A percentile compares a stretch with the other conserved stretches of the same genome.
phyloP scores from a whole-genome alignment of 139 green algal species.

The Eudorina sp. region DNA sequence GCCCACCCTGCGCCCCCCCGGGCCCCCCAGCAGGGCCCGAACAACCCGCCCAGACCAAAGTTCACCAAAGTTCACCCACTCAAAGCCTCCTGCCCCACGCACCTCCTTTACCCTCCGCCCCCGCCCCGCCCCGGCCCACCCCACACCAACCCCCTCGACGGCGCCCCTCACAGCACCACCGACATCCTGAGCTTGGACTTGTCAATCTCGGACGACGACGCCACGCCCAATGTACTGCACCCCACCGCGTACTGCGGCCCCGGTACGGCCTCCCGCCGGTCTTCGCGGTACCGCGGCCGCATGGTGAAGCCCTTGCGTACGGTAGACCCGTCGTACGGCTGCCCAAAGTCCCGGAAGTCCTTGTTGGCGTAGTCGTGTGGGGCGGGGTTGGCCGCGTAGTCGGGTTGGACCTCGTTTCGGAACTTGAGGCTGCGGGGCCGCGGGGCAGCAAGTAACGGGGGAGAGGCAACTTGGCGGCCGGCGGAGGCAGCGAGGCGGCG shows the following conservation, averaged over 20 bases:
- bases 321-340: neutral
- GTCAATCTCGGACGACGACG: neutral
- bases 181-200: slow-evolving; percentile 19
- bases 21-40: no score
- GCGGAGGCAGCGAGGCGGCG: no score
- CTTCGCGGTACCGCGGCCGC: neutral
- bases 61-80: no score
- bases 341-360: slow-evolving; percentile 30
- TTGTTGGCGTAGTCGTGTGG: slow-evolving; percentile 57
- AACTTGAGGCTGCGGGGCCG: slow-evolving; percentile 26
- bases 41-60: no score
- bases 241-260: slow-evolving; percentile 50
- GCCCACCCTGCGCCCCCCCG: no score
- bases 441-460: no score
- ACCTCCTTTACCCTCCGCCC: no score
- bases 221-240: slow-evolving; percentile 47
- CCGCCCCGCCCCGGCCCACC: no score
- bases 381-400: slow-evolving; percentile 24
- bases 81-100: no score
- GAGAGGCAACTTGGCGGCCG: no score
- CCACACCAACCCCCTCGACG: no score
- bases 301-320: slow-evolving; percentile 24
- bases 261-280: neutral
- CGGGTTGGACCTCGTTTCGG: slow-evolving; percentile 2
- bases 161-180: slow-evolving; percentile 37